Base-by-base conservation (phyloP, 257 asterid genomes). In the Sherardia arvensis region DNA sequence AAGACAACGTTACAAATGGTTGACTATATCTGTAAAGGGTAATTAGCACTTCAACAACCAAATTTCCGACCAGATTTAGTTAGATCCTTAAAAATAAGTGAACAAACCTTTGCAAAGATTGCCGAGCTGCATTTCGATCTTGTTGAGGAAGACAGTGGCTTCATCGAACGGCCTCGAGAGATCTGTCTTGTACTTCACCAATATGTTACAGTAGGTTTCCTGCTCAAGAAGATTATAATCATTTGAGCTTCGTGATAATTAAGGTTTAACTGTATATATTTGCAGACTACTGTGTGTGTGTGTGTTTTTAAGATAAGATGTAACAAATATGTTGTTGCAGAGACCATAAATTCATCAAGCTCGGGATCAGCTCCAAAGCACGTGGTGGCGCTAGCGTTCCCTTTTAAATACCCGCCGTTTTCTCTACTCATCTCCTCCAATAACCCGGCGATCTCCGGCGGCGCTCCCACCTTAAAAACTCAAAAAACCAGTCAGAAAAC, bases 131-230 rank as follows among this genome's bases (percentile, higher is more conserved):
- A 85, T 28, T 72, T 86, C 67, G 22, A 91, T 86, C 29, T 84
- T 74, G 90, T 66, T 67, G 71, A 91, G 90, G 74, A 91, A 91
- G 11, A 89, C 81, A 10, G 81, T 84, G 22, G 97, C 95, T 83
- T 91, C 97, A 65, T 84, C 83, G 14, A 88, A 91, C n/a, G 94
- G 92, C 77, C 83, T 75, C 0, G 83, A 77, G 40, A 91, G 88
- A 80, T 88, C 92, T 66, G 84, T 76, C 75, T 88, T 91, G 73
- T 71, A 88, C 77, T 83, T 86, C 74, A 81, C 75, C 81, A 91
- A 59, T 55, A 86, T 73, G 58, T 82, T 84, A 64, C 81, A 79
- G 69, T 86, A 91, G 33, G 82, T 81, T 80, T 88, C 94, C 98
- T 91, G 36, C 22, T 17, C 54, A 47, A 34, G 40, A 34, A 34